Base-by-base conservation (phyloP, 1,284 basidiomycete species). In the Cryptococcus sp. region DNA sequence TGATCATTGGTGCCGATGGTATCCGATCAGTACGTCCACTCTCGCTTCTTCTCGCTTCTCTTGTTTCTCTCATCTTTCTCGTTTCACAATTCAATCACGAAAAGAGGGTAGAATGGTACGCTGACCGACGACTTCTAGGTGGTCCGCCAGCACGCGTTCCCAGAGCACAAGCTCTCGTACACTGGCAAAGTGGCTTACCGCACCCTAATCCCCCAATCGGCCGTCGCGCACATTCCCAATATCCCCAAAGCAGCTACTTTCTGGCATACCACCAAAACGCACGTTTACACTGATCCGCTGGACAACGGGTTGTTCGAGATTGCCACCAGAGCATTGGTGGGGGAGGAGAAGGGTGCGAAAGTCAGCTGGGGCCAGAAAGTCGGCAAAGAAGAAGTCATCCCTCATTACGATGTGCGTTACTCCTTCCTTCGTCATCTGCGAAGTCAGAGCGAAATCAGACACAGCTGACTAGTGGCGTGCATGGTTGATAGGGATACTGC, bases 1-100 rank as follows among this genome's bases (percentile, higher is more conserved):
- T 74, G 15, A 35, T 74, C 20, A 56, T 74, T 23, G 72, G 72
- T 3, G 72, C 69, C 1, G 72, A 74, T 50, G 72, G 72, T 3
- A 68, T 74, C 17, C 64, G 72, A 16, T 71, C 69, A 7, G 69
- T 70, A 38, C 50, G 68, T 57, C 15, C 16, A 13, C 31, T 1
- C 10, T 39, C 22, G 45, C n/a, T n/a, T n/a, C n/a, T 31, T 17
- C 22, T 16, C 10, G 13, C 13, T 13, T 17, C 16, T 17, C 16
- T 3, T 48, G 5, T 45, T 15, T 4, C 20, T 16, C 38, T 38
- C 35, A 2, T 5, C 5, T n/a, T 31, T 22, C 19, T 52, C 47
- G 23, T 27, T 19, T n/a, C 7, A 17, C 7, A 7, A 10, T 2
- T 35, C 31, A 35, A 10, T 35, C 19, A 20, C 27, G 15, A 25